Evolutionary conservation across 2,329 filamentous ascomycete species (phyloP).

Genomic region (Talaromyces funiculosus): DNA sequence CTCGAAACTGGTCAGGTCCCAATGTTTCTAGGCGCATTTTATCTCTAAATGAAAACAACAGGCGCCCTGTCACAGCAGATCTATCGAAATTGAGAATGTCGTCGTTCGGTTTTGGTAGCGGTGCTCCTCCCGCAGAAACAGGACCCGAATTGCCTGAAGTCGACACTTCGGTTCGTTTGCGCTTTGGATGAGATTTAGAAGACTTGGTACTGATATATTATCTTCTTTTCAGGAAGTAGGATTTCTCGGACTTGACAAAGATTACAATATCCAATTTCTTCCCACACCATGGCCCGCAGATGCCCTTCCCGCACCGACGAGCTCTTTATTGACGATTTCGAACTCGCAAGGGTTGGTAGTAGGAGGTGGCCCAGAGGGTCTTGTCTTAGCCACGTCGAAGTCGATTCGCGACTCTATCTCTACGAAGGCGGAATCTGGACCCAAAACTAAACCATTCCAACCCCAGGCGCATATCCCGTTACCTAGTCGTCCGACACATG

Average conservation of each 20-base stretch:
- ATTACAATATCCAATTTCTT: conserved; percentile 73
- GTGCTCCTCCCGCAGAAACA: conserved; percentile 41
- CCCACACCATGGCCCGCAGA: conserved; percentile 69
- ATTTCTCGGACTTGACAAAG: conserved; percentile 73
- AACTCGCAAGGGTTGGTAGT: conserved; percentile 75
- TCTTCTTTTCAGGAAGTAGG: conserved; percentile 57
- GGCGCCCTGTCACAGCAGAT: conserved; percentile 35
- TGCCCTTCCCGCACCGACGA: conserved; percentile 65
- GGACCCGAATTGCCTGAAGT: conserved; percentile 71
- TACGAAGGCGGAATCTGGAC: conserved; percentile 52
- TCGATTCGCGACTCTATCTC: conserved; percentile 70
- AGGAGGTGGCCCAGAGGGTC: conserved; percentile 74
- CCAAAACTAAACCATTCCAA: conserved; percentile 63
- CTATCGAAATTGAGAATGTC: conserved; percentile 49
- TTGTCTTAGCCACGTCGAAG: conserved; percentile 72
- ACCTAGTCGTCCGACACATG: conserved; percentile 72
- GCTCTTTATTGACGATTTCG: conserved; percentile 79
- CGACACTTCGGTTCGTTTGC: conserved; percentile 64
- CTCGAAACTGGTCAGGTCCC: conserved; percentile 30
- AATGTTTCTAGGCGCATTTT: conserved; percentile 33
- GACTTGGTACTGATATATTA: background rate
- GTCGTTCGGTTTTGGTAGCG: conserved; percentile 59
- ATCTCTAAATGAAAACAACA: conserved; percentile 29
- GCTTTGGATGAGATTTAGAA: background rate
- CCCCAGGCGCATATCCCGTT: conserved; percentile 69